Evolutionary conservation across 2,329 filamentous ascomycete species (phyloP), one percentile per base, ranked within the genome.

Genomic region (Verticillium nonalfalfae): DNA sequence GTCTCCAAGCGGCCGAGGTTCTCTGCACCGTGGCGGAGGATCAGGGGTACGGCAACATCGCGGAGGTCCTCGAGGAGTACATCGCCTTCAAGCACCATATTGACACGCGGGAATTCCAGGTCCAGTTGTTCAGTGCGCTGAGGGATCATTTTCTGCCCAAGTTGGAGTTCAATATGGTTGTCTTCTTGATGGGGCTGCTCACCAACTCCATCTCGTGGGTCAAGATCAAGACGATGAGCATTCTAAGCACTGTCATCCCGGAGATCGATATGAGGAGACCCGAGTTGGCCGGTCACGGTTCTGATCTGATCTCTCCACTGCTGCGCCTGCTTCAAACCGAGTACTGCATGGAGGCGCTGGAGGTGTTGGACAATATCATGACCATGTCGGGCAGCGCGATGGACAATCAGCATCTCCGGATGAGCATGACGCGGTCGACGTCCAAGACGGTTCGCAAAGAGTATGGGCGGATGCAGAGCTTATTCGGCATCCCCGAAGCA

Each of bases 401-500:
- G 83, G 95, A 98, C 74, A 92, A 91, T 68, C 92, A 97, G 68
- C 93, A 98, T 71, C 79, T 99, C 62, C 87, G 95, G 45, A 99
- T 99, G 96, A 98, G 94, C 74, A 97, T 99, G 92, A 93, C 93
- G 5, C 89, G 91, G 13, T 88, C 90, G 1, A 92, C 93, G 2
- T 95, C 93, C 0, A 90, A 90, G 68, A 87, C 90, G 0, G 90
- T 95, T 58, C 88, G 91, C 57, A 98, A 97, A 72, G 93, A 98
- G 75, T 98, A 97, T 68, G 94, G 97, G 71, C 88, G 91, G 26
- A 97, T 92, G 0, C 90, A 97, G 72, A 97, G 93, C 70, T 78
- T 99, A 38, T 99, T 98, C 72, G 96, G 96, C 34, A 98, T 99
- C 62, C 95, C 95, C 0, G 94, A 98, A 72, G 89, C 93, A 26